These are phyloP conservation scores for Solanum habrochaites DNA, from an alignment of 257 asterid species.

Conservation along the genomic window DNA sequence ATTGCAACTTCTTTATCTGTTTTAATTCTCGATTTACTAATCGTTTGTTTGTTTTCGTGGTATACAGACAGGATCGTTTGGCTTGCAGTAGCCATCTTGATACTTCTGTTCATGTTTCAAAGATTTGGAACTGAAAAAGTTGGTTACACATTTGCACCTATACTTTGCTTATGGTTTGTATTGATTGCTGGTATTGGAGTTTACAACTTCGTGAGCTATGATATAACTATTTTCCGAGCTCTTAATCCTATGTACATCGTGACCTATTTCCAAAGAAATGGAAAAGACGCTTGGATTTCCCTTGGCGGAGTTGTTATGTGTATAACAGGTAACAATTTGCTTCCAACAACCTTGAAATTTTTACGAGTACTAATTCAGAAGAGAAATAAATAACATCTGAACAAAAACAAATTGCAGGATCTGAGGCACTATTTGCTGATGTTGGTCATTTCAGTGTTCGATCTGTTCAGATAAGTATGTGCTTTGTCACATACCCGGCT, in stretches of 20 bases:
- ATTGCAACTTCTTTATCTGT: background rate
- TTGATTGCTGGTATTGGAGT: conserved; percentile 37
- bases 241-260: conserved; percentile 47
- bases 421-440: conserved; percentile 71
- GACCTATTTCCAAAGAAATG: conserved; percentile 48
- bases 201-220: conserved; percentile 41
- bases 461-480: conserved; percentile 45
- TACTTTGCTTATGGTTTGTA: conserved; percentile 40
- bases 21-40: background rate
- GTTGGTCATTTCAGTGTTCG: conserved; percentile 55
- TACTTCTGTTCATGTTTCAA: conserved; percentile 38
- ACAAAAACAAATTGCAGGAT: conserved; percentile 16
- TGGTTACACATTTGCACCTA: conserved; percentile 63
- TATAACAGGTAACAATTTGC: conserved; percentile 33
- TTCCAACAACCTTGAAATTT: background rate
- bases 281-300: conserved; percentile 50
- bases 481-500: conserved; percentile 30
- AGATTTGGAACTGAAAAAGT: conserved; percentile 69
- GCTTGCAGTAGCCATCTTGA: conserved; percentile 41
- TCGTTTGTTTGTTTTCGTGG: background rate
- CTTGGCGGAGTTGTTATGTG: conserved; percentile 62
- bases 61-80: conserved; percentile 35
- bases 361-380: background rate
- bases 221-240: conserved; percentile 32
- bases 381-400: background rate